Evolutionary conservation across 177 flowering plant genomes (phyloP), one percentile per base, ranked within the genome.

Genomic region (Vitis hybrid): DNA sequence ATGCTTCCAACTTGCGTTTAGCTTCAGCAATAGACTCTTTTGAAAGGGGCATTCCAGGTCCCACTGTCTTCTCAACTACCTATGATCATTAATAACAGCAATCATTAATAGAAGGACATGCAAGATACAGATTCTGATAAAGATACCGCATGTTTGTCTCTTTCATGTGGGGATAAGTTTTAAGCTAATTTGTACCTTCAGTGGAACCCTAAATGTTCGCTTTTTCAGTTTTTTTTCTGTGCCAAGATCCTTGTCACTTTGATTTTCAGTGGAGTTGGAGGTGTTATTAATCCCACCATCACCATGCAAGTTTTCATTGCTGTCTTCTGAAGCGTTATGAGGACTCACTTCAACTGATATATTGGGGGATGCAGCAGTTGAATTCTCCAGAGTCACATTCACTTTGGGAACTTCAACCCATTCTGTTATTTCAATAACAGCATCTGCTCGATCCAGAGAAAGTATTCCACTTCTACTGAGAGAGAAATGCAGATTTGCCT

Each of bases 351-450:
- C 93, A 77, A 57, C 59, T 61, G 98, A 70, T 70, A 65, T 64
- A 65, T 89, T 86, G 55, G 78, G 76, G 9, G 89, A 75, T 67
- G 81, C 33, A 64, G 77, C 68, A 60, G 89, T 86, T 55, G 89
- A 75, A 74, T 93, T 93, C 66, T 90, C 97, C 16, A 83, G 69
- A 1, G 94, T 86, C 64, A 84, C 75, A 76, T 92, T 94, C 82
- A 83, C 89, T 70, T 84, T 85, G 62, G 98, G 94, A 77, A 94
- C 90, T 76, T 96, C 96, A 16, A 96, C 90, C 98, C 99, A 94
- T 77, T 96, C 98, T 11, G 99, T 78, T 70, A 90, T 81, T 82
- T 96, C 97, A 79, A 96, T 79, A 63, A 87, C 86, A 71, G 98
- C 97, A 70, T 96, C 97, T 75, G 97, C 97, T 48, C 93, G 85